phyloP scores from a whole-genome alignment of 768 basidiomycete species.

The Gyrodon lividus region DNA sequence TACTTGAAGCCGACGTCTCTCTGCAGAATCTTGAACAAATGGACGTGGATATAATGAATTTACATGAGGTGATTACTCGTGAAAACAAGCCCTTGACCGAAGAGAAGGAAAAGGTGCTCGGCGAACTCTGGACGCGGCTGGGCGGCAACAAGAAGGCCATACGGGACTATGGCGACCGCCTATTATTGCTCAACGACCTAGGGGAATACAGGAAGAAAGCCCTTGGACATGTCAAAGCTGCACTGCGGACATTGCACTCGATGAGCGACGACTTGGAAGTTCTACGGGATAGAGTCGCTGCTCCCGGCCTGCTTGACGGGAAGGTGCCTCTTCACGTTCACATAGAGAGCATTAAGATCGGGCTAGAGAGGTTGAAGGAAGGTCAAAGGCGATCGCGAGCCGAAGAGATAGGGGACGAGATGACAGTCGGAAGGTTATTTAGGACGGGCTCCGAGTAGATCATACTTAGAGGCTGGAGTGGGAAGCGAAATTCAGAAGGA shows the following conservation, averaged over 20 bases:
- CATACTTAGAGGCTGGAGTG: too few species aligned
- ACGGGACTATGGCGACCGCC: constrained; percentile 50
- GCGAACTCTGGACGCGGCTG: constrained; percentile 65
- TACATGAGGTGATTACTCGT: constrained; percentile 59
- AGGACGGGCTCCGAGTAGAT: constrained; percentile 11
- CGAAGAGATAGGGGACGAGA: constrained; percentile 42
- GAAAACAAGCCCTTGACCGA: constrained; percentile 50
- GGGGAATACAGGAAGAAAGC: constrained; percentile 61
- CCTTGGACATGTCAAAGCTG: constrained; percentile 60
- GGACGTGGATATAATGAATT: constrained; percentile 54
- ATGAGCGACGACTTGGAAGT: constrained; percentile 79
- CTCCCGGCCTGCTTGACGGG: constrained; percentile 61
- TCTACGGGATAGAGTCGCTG: constrained; percentile 66
- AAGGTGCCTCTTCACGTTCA: constrained; percentile 70
- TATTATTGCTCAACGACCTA: constrained; percentile 53
- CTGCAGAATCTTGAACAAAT: constrained; percentile 56
- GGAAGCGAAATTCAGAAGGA: neutral
- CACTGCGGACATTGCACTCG: constrained; percentile 56
- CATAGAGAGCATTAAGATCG: constrained; percentile 65
- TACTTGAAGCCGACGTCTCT: constrained; percentile 66
- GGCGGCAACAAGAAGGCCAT: constrained; percentile 58
- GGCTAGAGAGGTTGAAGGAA: constrained; percentile 56
- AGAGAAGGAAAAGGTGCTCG: constrained; percentile 55
- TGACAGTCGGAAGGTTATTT: constrained; percentile 22
- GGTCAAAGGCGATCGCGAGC: constrained; percentile 52